Evolutionary conservation across 2,329 filamentous ascomycete species (phyloP).

Genomic region (Xylaria polymorpha): DNA sequence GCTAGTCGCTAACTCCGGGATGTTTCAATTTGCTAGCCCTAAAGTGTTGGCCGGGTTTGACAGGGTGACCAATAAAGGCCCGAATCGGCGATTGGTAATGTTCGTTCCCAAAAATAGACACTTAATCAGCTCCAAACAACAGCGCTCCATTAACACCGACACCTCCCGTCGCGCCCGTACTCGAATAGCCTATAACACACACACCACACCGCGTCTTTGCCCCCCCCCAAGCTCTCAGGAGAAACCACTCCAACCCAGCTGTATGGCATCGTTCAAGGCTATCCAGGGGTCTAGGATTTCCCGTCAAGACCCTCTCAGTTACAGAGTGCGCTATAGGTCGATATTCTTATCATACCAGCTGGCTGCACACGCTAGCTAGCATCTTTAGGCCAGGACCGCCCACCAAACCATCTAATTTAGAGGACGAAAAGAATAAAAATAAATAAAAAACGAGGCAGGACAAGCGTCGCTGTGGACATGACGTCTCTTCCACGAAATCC

Average conservation of each 20-base stretch:
- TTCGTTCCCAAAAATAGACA: constrained; percentile 45
- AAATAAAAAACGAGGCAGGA: constrained; percentile 20
- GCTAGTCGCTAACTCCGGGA: constrained; percentile 8
- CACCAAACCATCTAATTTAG: constrained; percentile 1
- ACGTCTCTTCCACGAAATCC: constrained; percentile 21
- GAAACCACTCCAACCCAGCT: constrained; percentile 19
- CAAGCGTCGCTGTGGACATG: constrained; percentile 15
- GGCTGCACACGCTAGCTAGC: constrained; percentile 7
- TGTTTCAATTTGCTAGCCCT: constrained; percentile 44
- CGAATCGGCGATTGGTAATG: constrained; percentile 44
- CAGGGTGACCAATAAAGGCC: constrained; percentile 38
- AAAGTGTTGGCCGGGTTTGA: constrained; percentile 30
- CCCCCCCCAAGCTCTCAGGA: constrained; percentile 9
- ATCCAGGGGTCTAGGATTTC: constrained; percentile 28
- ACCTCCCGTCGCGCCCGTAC: constrained; percentile 1
- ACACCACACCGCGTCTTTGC: constrained; percentile 24
- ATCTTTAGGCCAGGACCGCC: constrained; percentile 13
- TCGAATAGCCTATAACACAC: constrained; percentile 30
- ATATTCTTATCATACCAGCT: constrained; percentile 32
- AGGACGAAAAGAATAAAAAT: not conserved
- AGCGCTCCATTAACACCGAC: constrained; percentile 14
- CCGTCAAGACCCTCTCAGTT: constrained; percentile 10
- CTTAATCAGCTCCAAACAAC: constrained; percentile 43
- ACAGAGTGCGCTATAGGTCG: constrained; percentile 24
- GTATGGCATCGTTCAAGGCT: constrained; percentile 28